Conservation (phyloP, 2,329 filamentous ascomycete genomes). For the Alternaria ventricosa region DNA sequence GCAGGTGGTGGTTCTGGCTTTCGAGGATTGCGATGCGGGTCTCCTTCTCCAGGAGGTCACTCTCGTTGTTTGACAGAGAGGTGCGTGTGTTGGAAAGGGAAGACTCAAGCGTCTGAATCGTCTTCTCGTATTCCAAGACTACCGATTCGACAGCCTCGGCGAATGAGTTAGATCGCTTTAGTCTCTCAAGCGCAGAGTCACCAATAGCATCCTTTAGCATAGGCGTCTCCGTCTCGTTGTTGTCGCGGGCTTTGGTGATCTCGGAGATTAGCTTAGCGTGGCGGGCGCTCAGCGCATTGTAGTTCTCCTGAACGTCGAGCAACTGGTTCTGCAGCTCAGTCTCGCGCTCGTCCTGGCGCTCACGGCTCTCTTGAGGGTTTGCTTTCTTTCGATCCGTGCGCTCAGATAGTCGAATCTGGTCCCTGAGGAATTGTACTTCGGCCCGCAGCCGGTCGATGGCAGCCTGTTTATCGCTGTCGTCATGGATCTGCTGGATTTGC, state of each 20-base stretch:
- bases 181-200: conserved; percentile 81
- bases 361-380: conserved; percentile 71
- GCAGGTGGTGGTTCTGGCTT: conserved; percentile 88
- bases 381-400: conserved; percentile 65
- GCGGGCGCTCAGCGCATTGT: conserved; percentile 85
- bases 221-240: conserved; percentile 62
- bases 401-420: conserved; percentile 89
- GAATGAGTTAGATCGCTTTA: conserved; percentile 95
- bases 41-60: conserved; percentile 87
- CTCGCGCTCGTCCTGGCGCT: conserved; percentile 84
- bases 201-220: conserved; percentile 68
- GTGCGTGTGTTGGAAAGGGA: conserved; percentile 88
- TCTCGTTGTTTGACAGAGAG: conserved; percentile 84
- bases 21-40: conserved; percentile 92
- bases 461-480: conserved; percentile 92
- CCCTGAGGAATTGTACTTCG: conserved; percentile 89
- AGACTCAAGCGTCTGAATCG: conserved; percentile 90
- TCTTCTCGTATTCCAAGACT: conserved; percentile 97
- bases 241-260: conserved; percentile 83
- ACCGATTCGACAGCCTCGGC: conserved; percentile 95
- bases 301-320: conserved; percentile 92
- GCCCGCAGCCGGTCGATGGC: conserved; percentile 92
- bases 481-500: conserved; percentile 85
- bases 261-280: conserved; percentile 96
- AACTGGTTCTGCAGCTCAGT: conserved; percentile 92